Evolutionary conservation across 805 yeast genomes (phyloP).

Genomic region (Candida orba): DNA sequence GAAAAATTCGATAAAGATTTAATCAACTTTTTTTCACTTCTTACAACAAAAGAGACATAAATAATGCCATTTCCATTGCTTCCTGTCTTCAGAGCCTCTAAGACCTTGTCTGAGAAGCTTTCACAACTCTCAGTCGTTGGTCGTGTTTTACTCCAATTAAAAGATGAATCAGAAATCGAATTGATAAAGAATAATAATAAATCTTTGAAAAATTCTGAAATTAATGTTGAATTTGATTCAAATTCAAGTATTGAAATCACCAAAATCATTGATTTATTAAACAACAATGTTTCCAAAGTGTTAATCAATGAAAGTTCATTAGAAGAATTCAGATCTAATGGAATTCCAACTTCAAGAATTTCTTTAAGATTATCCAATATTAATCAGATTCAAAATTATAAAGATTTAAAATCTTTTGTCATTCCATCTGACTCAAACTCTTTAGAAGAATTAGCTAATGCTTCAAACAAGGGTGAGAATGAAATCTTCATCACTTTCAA

Average conservation of each 20-base stretch:
- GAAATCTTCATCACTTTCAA: slow-evolving; percentile 12
- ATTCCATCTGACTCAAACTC: slow-evolving; percentile 12
- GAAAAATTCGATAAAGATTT: background rate
- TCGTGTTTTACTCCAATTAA: slow-evolving; percentile 18
- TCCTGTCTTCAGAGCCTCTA: slow-evolving; percentile 23
- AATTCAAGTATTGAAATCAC: slow-evolving; percentile 23
- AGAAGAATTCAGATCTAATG: slow-evolving; percentile 32
- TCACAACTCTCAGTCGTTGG: slow-evolving; percentile 22
- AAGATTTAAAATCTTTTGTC: slow-evolving; percentile 13
- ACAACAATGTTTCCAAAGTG: slow-evolving; percentile 49
- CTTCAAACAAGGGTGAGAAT: slow-evolving; percentile 14
- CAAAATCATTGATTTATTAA: slow-evolving; percentile 48
- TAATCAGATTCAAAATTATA: slow-evolving; percentile 5
- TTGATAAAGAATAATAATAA: slow-evolving; percentile 13
- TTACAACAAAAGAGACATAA: background rate
- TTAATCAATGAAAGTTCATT: slow-evolving; percentile 30
- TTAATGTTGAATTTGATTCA: slow-evolving; percentile 23
- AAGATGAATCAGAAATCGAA: slow-evolving; percentile 17
- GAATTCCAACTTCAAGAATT: slow-evolving; percentile 38
- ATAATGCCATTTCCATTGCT: slow-evolving; percentile 33
- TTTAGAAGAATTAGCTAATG: slow-evolving; percentile 14
- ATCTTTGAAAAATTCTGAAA: slow-evolving; percentile 12
- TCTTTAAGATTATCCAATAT: slow-evolving; percentile 8
- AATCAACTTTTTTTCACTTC: background rate
- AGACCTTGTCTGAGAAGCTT: slow-evolving; percentile 4